Conservation (phyloP, 192 early-diverging fungal genomes). For the Paraglomus occultum region DNA sequence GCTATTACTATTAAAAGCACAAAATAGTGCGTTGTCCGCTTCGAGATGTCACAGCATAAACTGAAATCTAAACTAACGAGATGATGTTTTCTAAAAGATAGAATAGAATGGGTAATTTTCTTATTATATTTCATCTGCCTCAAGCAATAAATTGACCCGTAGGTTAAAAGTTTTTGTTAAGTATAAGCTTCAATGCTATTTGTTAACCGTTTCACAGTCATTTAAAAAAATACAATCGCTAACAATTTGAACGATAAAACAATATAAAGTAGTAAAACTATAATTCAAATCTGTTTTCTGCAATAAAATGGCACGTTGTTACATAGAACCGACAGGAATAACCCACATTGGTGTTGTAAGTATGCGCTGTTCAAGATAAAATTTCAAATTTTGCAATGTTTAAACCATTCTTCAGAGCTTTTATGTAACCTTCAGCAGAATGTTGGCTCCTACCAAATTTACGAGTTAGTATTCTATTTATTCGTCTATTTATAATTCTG, state of each 20-base stretch:
- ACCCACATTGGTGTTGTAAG: background rate
- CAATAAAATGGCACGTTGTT: background rate
- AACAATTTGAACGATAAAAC: too few relatives aligned
- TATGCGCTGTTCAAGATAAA: background rate
- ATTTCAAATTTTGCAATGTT: background rate
- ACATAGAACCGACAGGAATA: conserved; percentile 4
- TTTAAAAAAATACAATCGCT: conserved; percentile 10
- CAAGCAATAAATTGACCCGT: background rate
- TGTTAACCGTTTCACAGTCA: background rate
- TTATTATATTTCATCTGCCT: background rate
- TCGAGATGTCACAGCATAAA: background rate
- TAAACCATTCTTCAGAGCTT: background rate
- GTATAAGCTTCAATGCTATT: conserved; percentile 6
- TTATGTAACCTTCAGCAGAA: conserved; percentile 15
- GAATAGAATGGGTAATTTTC: background rate
- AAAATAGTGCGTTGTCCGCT: background rate
- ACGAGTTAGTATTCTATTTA: conserved; percentile 9
- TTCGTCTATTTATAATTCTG: background rate
- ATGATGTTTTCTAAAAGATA: conserved; percentile 7
- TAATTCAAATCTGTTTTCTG: background rate
- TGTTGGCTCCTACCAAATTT: background rate
- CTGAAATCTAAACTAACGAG: conserved; percentile 4
- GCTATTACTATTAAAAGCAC: too few relatives aligned
- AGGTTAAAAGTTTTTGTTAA: conserved; percentile 1
- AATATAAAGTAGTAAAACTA: too few relatives aligned